phyloP scores from a whole-genome alignment of 257 asterid species.

The Gentiana dahurica region DNA sequence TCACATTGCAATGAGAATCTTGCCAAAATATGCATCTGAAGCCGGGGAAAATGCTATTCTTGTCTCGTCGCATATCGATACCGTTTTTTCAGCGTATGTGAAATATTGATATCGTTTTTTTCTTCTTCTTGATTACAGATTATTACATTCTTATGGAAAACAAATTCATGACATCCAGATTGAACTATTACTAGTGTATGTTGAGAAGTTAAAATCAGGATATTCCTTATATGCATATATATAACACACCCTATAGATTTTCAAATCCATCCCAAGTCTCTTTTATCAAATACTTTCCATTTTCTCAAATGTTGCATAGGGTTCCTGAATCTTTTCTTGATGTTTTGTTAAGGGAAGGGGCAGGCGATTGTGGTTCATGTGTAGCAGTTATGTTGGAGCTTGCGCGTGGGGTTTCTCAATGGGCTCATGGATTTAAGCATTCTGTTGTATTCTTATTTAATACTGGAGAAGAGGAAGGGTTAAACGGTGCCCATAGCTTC shows the following conservation, averaged over 20 bases:
- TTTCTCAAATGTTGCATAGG: neutral
- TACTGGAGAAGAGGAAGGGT: constrained; percentile 98
- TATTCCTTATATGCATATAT: neutral
- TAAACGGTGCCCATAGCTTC: constrained; percentile 97
- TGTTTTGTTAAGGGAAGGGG: constrained; percentile 68
- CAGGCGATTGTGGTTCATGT: constrained; percentile 98
- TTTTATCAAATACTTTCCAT: neutral
- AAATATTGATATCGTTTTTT: constrained; percentile 1
- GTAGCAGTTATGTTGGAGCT: constrained; percentile 97
- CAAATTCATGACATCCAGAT: neutral
- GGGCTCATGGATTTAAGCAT: constrained; percentile 96
- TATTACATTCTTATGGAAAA: constrained; percentile 1
- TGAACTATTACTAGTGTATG: neutral
- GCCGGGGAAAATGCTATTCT: constrained; percentile 84
- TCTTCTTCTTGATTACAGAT: constrained; percentile 1
- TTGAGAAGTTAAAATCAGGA: neutral
- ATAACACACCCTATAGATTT: neutral
- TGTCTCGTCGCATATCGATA: constrained; percentile 91
- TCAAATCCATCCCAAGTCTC: neutral
- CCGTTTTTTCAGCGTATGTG: constrained; percentile 74
- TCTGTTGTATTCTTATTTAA: constrained; percentile 81
- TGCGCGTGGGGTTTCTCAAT: constrained; percentile 93
- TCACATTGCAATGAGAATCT: constrained; percentile 69
- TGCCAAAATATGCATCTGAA: constrained; percentile 70
- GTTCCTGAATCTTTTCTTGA: neutral